Evolutionary conservation across 148 eudicot species (phyloP).

Genomic region (Mesembryanthemum crystallinum): DNA sequence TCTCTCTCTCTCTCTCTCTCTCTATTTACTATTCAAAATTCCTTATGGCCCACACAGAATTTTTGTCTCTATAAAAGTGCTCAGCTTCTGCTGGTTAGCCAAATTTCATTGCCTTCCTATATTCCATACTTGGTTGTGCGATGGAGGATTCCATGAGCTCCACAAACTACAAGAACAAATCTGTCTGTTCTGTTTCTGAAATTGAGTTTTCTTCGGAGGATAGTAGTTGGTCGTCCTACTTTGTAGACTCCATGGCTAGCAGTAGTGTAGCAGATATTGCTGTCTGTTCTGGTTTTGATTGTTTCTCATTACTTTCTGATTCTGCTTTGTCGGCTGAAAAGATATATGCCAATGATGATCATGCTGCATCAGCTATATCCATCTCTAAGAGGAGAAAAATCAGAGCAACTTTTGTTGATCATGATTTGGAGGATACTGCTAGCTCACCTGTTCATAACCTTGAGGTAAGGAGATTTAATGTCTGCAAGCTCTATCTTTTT

Average conservation of each 20-base stretch:
- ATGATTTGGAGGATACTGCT: constrained; percentile 33
- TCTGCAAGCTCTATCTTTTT: background rate
- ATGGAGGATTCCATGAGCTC: constrained; percentile 31
- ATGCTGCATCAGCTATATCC: constrained; percentile 12
- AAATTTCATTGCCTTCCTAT: background rate
- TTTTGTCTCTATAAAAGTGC: background rate
- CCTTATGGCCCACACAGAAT: background rate
- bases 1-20: background rate
- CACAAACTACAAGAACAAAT: constrained; percentile 23
- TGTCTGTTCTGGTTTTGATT: constrained; percentile 12
- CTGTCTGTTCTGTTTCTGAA: background rate
- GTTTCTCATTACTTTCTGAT: constrained; percentile 13
- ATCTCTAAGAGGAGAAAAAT: constrained; percentile 24
- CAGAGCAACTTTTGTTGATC: constrained; percentile 18
- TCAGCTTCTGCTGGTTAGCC: background rate
- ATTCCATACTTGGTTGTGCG: constrained; percentile 4
- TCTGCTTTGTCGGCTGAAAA: constrained; percentile 1
- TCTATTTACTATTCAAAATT: background rate
- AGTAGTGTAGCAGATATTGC: constrained; percentile 10
- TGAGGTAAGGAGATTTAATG: constrained; percentile 10
- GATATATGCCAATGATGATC: background rate
- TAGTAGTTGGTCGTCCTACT: constrained; percentile 30
- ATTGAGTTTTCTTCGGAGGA: constrained; percentile 19
- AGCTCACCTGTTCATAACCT: constrained; percentile 23
- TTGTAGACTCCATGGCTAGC: constrained; percentile 5